These are phyloP conservation scores for Salix purpurea DNA, from an alignment of 345 rosid genomes.

Conservation along the genomic window DNA sequence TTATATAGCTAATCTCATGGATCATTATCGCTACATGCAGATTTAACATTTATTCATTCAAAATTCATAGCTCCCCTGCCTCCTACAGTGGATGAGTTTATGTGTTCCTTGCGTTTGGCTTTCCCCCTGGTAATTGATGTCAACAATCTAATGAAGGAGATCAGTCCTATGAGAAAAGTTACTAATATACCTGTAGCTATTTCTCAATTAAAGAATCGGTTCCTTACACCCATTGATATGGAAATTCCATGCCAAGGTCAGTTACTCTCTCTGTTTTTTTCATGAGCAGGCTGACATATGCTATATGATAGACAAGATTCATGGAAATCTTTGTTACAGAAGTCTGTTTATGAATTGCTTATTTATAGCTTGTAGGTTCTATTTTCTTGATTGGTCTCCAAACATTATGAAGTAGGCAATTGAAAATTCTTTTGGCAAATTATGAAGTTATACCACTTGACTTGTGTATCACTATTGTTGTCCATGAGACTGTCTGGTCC, in stretches of 20 bases:
- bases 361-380: not conserved
- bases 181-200: conserved; percentile 48
- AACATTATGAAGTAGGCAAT: not conserved
- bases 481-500: not conserved
- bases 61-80: conserved; percentile 81
- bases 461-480: not conserved
- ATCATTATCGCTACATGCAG: conserved; percentile 35
- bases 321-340: not conserved
- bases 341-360: not conserved
- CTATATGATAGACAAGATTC: not conserved
- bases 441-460: not conserved
- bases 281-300: not conserved
- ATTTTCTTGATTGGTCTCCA: not conserved
- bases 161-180: conserved; percentile 42
- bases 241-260: conserved; percentile 67
- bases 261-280: conserved; percentile 14
- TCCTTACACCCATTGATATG: conserved; percentile 52
- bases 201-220: conserved; percentile 51
- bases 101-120: conserved; percentile 37
- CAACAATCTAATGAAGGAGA: conserved; percentile 58
- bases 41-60: conserved; percentile 68
- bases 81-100: conserved; percentile 55
- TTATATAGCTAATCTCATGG: conserved; percentile 5
- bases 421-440: not conserved
- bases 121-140: conserved; percentile 72